phyloP scores from a whole-genome alignment of 352 stramenopile genomes.

The Phytophthora chlamydospora region DNA sequence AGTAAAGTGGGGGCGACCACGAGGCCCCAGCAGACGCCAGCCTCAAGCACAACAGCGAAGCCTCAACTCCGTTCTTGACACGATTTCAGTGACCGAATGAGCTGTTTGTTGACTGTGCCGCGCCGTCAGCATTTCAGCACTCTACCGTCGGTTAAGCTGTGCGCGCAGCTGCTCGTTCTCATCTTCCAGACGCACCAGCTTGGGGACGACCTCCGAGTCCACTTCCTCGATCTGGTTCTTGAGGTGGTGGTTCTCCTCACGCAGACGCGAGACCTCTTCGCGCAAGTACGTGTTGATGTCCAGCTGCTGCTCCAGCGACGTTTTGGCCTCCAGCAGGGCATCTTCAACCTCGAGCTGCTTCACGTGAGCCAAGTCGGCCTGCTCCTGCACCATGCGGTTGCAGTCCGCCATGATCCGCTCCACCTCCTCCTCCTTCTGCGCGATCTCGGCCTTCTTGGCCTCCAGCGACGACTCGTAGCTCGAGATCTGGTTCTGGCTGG shows the following conservation, averaged over 20 bases:
- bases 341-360: slow-evolving; percentile 89
- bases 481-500: slow-evolving; percentile 70
- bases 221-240: slow-evolving; percentile 90
- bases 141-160: slow-evolving; percentile 40
- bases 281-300: slow-evolving; percentile 87
- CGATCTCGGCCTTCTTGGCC: slow-evolving; percentile 67
- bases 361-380: slow-evolving; percentile 72
- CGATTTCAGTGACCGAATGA: neutral
- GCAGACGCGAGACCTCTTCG: slow-evolving; percentile 76
- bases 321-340: slow-evolving; percentile 83
- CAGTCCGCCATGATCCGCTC: slow-evolving; percentile 86
- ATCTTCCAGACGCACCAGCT: slow-evolving; percentile 83
- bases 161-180: slow-evolving; percentile 79
- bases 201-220: slow-evolving; percentile 83
- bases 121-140: slow-evolving; percentile 6
- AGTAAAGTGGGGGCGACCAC: slow-evolving; percentile 18
- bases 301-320: slow-evolving; percentile 84
- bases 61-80: slow-evolving; percentile 2
- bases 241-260: slow-evolving; percentile 85
- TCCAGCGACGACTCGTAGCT: slow-evolving; percentile 73
- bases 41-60: slow-evolving; percentile 8
- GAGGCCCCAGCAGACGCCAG: slow-evolving; percentile 5
- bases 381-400: slow-evolving; percentile 87
- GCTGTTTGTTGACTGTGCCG: neutral
- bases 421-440: slow-evolving; percentile 77